Base-by-base conservation (phyloP, 2,329 filamentous ascomycete species). In the Epichloe typhina region DNA sequence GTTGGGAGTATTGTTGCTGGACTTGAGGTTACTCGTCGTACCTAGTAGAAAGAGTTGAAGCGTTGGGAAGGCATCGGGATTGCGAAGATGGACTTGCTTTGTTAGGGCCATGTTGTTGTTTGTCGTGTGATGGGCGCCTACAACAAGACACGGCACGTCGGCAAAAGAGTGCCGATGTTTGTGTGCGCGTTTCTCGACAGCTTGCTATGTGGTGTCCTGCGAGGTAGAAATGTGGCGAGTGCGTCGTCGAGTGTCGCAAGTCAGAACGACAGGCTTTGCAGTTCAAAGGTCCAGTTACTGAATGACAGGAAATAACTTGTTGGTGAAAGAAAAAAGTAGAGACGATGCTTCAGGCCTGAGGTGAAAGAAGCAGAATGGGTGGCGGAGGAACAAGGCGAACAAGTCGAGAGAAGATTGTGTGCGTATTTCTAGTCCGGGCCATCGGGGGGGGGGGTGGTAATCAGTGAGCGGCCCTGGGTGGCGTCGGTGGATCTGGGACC, bases 41-140 rank as follows among this genome's bases (percentile, higher is more conserved):
- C 88, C 87, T 57, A 96, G 77, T 17, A 95, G 70, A 59, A 91
- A 89, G 26, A 95, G 80, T 66, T 96, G 90, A 23, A 81, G 69
- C 7, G 85, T 80, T 4, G 89, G 90, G 62, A 95, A 95, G 60
- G 80, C 80, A 69, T 88, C 77, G 57, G 80, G 76, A 67, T 84
- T 76, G 70, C 75, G 76, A 64, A 68, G 69, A 56, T 66, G 68
- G 68, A 65, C 69, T 67, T 72, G 70, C 58, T 64, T 71, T 54
- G 72, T 72, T 67, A 75, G 70, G 68, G 69, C 64, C 76, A 80
- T 79, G 63, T 67, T 66, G 67, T 68, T 59, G 17, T 17, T 17
- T 17, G 62, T 67, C 55, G 63, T 60, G 64, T 66, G 63, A 59
- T 60, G 61, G 63, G 61, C 61, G 61, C 68, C 72, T 72, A 73